Conservation (phyloP, 2,329 filamentous ascomycete species). For the Botrytis pseudocinerea region DNA sequence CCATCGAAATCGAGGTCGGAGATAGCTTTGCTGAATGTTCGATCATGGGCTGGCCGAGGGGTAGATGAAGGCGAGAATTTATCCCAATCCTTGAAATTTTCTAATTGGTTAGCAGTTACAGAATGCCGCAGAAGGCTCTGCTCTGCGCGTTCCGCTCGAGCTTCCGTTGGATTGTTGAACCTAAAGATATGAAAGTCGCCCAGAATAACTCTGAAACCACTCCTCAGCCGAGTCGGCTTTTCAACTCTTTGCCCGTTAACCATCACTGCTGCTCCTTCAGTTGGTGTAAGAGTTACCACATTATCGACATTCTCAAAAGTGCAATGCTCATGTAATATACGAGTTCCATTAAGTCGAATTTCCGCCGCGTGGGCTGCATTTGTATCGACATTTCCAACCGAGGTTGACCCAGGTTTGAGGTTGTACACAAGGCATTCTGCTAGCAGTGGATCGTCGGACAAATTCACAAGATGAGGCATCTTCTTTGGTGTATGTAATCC, state of each 20-base stretch:
- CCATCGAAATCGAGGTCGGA: conserved; percentile 70
- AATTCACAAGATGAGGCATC: conserved; percentile 97
- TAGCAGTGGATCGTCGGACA: conserved; percentile 90
- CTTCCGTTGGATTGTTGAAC: conserved; percentile 97
- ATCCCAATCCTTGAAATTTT: conserved; percentile 51
- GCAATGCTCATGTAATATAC: conserved; percentile 91
- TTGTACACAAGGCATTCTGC: conserved; percentile 98
- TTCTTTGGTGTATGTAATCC: conserved; percentile 96
- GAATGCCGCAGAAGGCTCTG: conserved; percentile 87
- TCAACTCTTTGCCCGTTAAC: conserved; percentile 91
- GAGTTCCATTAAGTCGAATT: conserved; percentile 89
- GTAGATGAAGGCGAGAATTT: conserved; percentile 65
- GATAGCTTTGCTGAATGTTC: conserved; percentile 73
- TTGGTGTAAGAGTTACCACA: conserved; percentile 85
- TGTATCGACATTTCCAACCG: conserved; percentile 90
- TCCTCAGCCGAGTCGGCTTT: conserved; percentile 81
- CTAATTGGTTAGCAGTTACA: conserved; percentile 61
- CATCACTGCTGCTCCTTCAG: conserved; percentile 94
- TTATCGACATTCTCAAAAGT: conserved; percentile 92
- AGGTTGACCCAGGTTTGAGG: conserved; percentile 90
- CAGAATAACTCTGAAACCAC: conserved; percentile 90
- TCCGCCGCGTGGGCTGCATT: conserved; percentile 74
- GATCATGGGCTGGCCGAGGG: conserved; percentile 68
- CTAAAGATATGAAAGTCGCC: conserved; percentile 99
- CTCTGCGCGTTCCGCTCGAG: conserved; percentile 85